Base-by-base conservation (phyloP, 257 asterid species). In the Knoxia roxburghii region DNA sequence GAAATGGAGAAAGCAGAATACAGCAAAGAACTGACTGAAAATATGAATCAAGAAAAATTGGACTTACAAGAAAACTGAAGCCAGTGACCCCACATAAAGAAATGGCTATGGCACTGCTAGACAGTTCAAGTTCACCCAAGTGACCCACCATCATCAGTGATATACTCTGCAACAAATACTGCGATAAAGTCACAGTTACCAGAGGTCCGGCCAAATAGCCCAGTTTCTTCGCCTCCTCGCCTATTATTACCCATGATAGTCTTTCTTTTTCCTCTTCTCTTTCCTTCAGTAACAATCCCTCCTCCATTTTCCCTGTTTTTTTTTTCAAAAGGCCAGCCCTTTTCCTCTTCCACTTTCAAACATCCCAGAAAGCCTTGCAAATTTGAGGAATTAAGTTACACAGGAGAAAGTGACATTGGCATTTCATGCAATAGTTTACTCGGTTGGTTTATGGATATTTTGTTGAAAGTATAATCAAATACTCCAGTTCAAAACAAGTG, bases 91-190 rank as follows among this genome's bases (percentile, higher is more conserved):
- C 56, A 61, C 87, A 85, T 32, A 91, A 76, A 67, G 98, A 88
- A 40, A 87, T 13, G 68, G 96, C 95, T 10, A 91, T 72, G 81
- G 96, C 78, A 24, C 95, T 71, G 77, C 96, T 85, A 23, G 96
- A 85, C 33, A 91, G 95, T 55, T 85, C 71, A 71, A 91, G 95
- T 43, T 86, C 87, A n/a, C 82, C 87, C 41, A 88, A 76, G 72
- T 89, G 97, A 20, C 96, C 96, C 18, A 85, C 91, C 94, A 91
- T 91, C 87, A 77, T 85, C 24, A 86, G 1, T 0, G 94, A 84
- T 17, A 82, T 75, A 7, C 80, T 78, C 64, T 78, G 84, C 17
- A 89, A 78, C 65, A 86, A 26, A 52, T 65, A 78, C 58, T 68
- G 76, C 6, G 94, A 85, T 43, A 88, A 71, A 74, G 86, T 88